Conservation (phyloP, 768 basidiomycete species). For the Psilocybe sp. region DNA sequence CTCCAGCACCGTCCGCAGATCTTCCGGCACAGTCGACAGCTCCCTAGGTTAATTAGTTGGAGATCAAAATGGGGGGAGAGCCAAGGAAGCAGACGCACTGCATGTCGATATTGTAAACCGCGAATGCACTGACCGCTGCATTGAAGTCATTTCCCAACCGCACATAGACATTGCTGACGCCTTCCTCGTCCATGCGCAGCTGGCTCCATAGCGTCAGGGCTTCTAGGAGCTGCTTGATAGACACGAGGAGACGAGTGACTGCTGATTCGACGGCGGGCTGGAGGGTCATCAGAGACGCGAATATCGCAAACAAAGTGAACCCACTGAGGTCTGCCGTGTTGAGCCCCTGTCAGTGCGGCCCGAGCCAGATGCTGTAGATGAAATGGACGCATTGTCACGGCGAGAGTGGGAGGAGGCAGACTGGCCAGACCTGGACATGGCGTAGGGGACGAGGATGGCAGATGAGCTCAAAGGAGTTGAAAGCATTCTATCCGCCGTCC, state of each 20-base stretch:
- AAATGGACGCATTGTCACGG: slow-evolving; percentile 50
- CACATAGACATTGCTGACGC: slow-evolving; percentile 97
- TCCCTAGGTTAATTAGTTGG: slow-evolving; percentile 51
- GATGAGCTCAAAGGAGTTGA: too few relatives aligned
- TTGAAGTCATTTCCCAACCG: slow-evolving; percentile 97
- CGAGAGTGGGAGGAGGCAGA: slow-evolving; percentile 36
- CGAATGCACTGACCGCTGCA: slow-evolving; percentile 86
- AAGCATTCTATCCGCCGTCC: too few relatives aligned
- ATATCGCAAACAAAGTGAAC: slow-evolving; percentile 8
- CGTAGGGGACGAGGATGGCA: too few relatives aligned
- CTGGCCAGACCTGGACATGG: too few relatives aligned
- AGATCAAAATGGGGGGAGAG: slow-evolving; percentile 1
- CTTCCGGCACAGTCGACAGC: slow-evolving; percentile 82
- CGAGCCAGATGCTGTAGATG: slow-evolving; percentile 45
- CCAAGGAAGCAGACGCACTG: slow-evolving; percentile 53
- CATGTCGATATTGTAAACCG: slow-evolving; percentile 84
- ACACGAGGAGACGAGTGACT: slow-evolving; percentile 88
- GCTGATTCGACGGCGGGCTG: slow-evolving; percentile 86
- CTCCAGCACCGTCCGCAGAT: slow-evolving; percentile 86
- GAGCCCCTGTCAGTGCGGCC: slow-evolving; percentile 38
- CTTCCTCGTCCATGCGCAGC: slow-evolving; percentile 62
- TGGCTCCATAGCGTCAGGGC: slow-evolving; percentile 83
- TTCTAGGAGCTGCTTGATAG: slow-evolving; percentile 94
- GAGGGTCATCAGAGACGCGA: slow-evolving; percentile 3
- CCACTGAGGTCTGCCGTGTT: slow-evolving; percentile 36